phyloP scores from a whole-genome alignment of 805 yeast genomes.

The Isabelozyma heimii region DNA sequence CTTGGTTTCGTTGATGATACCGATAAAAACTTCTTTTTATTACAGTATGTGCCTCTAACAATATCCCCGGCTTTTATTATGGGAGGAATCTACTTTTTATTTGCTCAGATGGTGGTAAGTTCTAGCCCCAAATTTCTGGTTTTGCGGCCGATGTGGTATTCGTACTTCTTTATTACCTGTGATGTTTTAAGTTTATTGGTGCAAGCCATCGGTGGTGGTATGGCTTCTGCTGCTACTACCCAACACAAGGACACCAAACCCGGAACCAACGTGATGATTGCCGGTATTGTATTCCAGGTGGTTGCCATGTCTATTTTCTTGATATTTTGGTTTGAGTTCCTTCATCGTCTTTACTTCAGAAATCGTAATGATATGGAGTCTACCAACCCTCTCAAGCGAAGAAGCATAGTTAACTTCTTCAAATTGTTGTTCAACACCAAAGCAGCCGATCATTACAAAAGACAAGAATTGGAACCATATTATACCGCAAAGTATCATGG shows the following conservation, averaged over 20 bases:
- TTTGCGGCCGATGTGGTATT: constrained; percentile 42
- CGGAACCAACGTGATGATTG: constrained; percentile 37
- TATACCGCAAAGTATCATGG: constrained; percentile 25
- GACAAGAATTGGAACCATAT: constrained; percentile 20
- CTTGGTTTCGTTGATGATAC: constrained; percentile 23
- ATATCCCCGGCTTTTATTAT: constrained; percentile 42
- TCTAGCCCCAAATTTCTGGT: constrained; percentile 37
- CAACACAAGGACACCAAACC: constrained; percentile 19
- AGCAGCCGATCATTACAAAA: constrained; percentile 19
- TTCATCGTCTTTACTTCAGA: constrained; percentile 29
- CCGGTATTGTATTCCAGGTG: constrained; percentile 38
- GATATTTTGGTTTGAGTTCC: constrained; percentile 34
- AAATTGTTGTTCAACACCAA: constrained; percentile 24
- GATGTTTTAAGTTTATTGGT: constrained; percentile 36
- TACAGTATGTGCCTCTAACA: constrained; percentile 35
- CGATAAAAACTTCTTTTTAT: constrained; percentile 17
- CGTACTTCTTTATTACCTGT: constrained; percentile 36
- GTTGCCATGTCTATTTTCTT: constrained; percentile 37
- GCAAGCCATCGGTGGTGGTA: constrained; percentile 42
- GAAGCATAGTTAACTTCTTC: constrained; percentile 22
- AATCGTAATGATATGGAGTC: constrained; percentile 10
- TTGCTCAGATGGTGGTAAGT: constrained; percentile 38
- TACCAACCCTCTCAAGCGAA: constrained; percentile 12
- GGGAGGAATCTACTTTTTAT: constrained; percentile 41
- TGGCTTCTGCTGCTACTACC: constrained; percentile 25